Evolutionary conservation across 768 basidiomycete genomes (phyloP), one percentile per base, ranked within the genome.

Genomic region (Calocera cornea): DNA sequence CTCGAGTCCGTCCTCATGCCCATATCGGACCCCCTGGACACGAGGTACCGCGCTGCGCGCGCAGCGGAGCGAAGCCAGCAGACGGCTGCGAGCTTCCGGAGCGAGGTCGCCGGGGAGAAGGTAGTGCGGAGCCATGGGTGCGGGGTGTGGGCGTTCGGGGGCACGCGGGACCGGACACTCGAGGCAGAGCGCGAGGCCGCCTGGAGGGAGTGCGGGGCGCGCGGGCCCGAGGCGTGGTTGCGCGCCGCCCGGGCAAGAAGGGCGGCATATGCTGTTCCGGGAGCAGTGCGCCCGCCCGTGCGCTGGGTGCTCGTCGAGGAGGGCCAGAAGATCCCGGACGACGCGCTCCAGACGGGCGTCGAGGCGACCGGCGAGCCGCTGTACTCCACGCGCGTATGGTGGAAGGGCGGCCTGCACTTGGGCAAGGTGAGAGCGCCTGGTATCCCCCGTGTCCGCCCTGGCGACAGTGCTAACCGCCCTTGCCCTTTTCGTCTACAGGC

Each of bases 291-390:
- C 49, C 74, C 75, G 2, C 67, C 73, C 29, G 65, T 74, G 65
- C 69, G 64, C 65, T 76, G 75, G 75, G 74, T 75, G 34, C 71
- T 76, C 7, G 75, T 76, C 22, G 71, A 74, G 44, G 64, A 68
- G 34, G 72, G 73, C 14, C 66, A 69, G 36, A 33, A 49, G 17
- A 40, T 72, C 33, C 71, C 73, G 19, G 49, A 41, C n/a, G 74
- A 76, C 64, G 75, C 74, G 31, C 68, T 76, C 17, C 73, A 73
- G 24, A 73, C 74, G 1, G 75, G 75, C 0, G 64, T 70, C 40
- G 75, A 76, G 44, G 70, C 69, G 34, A 70, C 71, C 50, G 73
- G 73, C 8, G 65, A 70, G 34, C 66, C 67, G 31, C 64, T 76
- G 16, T 76, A 70, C 66, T 69, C 73, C 22, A 74, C 74, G 24